phyloP scores from a whole-genome alignment of 139 green algal genomes.

The Microglena sp. region DNA sequence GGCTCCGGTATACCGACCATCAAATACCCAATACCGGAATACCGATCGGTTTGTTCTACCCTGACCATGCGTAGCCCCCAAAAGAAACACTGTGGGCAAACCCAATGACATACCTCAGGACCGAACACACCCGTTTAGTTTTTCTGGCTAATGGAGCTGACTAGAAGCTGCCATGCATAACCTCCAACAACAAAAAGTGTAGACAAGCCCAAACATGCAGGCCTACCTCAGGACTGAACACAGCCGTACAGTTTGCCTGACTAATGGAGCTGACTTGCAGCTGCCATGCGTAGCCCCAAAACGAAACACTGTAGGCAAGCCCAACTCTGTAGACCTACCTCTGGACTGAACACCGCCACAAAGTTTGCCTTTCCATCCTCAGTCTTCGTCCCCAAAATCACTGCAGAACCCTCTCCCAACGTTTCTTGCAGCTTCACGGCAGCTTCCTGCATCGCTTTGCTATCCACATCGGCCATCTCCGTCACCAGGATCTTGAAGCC shows the following conservation, averaged over 20 bases:
- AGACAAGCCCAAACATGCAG: not conserved
- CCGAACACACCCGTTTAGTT: too few species aligned
- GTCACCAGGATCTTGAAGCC: conserved; percentile 59
- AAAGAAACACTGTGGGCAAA: too few species aligned
- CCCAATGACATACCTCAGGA: too few species aligned
- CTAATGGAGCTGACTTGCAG: not conserved
- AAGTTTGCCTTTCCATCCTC: conserved; percentile 56
- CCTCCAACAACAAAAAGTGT: not conserved
- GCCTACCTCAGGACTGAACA: not conserved
- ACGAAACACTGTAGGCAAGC: not conserved
- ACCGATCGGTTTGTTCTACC: too few species aligned
- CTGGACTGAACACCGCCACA: conserved; percentile 50
- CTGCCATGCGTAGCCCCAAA: not conserved
- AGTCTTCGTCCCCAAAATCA: conserved; percentile 53
- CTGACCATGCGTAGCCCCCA: too few species aligned
- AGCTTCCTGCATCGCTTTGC: conserved; percentile 65
- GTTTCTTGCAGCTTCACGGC: conserved; percentile 41
- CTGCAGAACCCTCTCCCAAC: conserved; percentile 59
- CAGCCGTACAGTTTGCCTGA: not conserved
- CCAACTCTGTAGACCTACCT: not conserved
- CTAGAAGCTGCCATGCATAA: too few species aligned
- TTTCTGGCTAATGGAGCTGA: too few species aligned
- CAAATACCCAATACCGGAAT: too few species aligned
- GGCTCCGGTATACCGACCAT: too few species aligned
- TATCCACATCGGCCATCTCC: conserved; percentile 60